These are phyloP conservation scores for Globisporangium cystogenes DNA, from an alignment of 352 stramenopile species.

Conservation along the genomic window DNA sequence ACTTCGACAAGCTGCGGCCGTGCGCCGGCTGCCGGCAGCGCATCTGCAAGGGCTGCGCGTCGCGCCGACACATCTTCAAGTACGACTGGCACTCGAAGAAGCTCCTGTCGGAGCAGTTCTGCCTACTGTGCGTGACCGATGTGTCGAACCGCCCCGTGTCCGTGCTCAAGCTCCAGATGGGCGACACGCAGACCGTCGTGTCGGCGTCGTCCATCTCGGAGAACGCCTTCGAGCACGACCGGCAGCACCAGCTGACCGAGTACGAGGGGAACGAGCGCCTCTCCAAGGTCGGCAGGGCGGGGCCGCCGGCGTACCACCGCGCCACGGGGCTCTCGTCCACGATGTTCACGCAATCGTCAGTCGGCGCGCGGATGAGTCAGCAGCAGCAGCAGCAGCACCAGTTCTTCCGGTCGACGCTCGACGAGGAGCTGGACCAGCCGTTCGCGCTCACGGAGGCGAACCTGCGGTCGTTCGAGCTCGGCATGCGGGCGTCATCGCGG, in stretches of 20 bases:
- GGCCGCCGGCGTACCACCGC: not conserved
- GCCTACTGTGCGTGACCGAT: conserved; percentile 11
- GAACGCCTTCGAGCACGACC: not conserved
- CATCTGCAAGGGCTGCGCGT: conserved; percentile 31
- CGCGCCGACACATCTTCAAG: conserved; percentile 13
- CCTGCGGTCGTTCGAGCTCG: conserved; percentile 11
- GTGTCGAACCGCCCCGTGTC: conserved; percentile 7
- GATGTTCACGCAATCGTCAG: conserved; percentile 11
- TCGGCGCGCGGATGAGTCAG: not conserved
- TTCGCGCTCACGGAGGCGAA: conserved; percentile 14
- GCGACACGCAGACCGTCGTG: not conserved
- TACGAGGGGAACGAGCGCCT: conserved; percentile 14
- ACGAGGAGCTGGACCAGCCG: conserved; percentile 6
- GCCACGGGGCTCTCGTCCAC: conserved; percentile 5
- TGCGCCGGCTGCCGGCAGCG: conserved; percentile 36
- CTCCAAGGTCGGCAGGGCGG: not conserved
- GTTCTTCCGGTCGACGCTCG: conserved; percentile 1
- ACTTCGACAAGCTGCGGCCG: conserved; percentile 21
- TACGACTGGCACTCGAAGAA: conserved; percentile 11
- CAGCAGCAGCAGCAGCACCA: not conserved
- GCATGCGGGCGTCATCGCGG: not conserved
- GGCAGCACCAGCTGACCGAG: not conserved
- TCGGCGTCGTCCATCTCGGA: conserved; percentile 6
- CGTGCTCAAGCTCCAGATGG: not conserved
- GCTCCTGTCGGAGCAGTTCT: conserved; percentile 11